Base-by-base conservation (phyloP, 2,329 filamentous ascomycete genomes). In the Monilinia fructicola region DNA sequence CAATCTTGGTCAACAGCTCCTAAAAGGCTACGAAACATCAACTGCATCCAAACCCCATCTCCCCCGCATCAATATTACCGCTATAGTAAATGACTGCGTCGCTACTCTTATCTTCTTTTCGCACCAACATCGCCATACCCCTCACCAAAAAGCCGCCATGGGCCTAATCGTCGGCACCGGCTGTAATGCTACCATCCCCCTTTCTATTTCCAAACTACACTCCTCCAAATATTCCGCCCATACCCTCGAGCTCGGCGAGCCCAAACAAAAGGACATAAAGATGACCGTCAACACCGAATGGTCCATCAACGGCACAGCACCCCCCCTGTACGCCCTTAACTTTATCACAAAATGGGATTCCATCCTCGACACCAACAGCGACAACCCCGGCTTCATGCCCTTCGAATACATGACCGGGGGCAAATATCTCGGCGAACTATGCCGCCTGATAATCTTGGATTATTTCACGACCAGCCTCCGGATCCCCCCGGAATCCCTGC, bases 341-440 rank as follows among this genome's bases (percentile, higher is more conserved):
- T 82, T 93, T 58, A 85, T 91, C 62, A 93, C 85, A 12, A 79
- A 79, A 46, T 94, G 91, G 91, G 91, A 95, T 73, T 78, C 81
- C 12, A 78, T 83, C 67, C 81, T 95, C 7, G 90, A 93, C 71
- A 78, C 78, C 5, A 84, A 87, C 55, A 89, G 88, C 71, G 88
- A 91, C 72, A 81, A 81, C 9, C 93, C 93, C 1, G 93, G 93
- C 53, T 93, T 97, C 79, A 93, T 97, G 79, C 89, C 92, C 0
- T 97, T 97, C 71, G 94, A 98, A 81, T 97, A 97, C 82, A 97
- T 97, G 91, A 93, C 96, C 75, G 92, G 93, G 1, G 94, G 94
- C 67, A 84, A 97, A 53, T 98, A 97, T 77, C 85, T 97, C 1
- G 94, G 94, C 71, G 94, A 97, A 80, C 89, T 91, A 0, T 90